phyloP scores from a whole-genome alignment of 805 yeast species.

The Metschnikowia lochheadii region DNA sequence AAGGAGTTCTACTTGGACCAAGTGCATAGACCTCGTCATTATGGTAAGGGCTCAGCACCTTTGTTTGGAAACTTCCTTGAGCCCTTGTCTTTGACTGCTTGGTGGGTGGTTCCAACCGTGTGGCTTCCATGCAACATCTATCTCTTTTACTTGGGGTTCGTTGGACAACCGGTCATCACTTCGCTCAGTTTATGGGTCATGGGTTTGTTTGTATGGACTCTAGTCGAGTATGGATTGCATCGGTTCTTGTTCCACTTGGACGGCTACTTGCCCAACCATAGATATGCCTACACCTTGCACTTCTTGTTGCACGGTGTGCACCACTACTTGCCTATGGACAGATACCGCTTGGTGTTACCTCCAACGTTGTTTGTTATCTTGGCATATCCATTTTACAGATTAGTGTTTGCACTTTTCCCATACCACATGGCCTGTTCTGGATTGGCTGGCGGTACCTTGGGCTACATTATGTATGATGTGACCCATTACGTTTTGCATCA shows the following conservation, averaged over 20 bases:
- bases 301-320: constrained; percentile 94
- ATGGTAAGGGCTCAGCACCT: constrained; percentile 95
- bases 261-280: constrained; percentile 76
- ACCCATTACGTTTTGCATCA: constrained; percentile 96
- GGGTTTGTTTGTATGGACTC: constrained; percentile 92
- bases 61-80: constrained; percentile 92
- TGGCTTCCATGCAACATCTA: constrained; percentile 84
- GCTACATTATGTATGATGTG: constrained; percentile 86
- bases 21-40: constrained; percentile 96
- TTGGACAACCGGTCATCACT: constrained; percentile 40
- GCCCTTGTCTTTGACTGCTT: constrained; percentile 85
- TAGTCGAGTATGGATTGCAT: constrained; percentile 83
- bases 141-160: constrained; percentile 56
- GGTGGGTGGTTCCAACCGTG: constrained; percentile 85
- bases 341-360: constrained; percentile 89
- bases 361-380: constrained; percentile 76
- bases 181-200: constrained; percentile 59
- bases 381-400: constrained; percentile 73
- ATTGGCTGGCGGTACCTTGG: constrained; percentile 93
- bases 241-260: constrained; percentile 94
- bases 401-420: constrained; percentile 76
- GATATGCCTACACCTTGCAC: constrained; percentile 71
- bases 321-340: constrained; percentile 97
- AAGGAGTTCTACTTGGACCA: constrained; percentile 93
- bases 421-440: constrained; percentile 84